Conservation (phyloP, 768 basidiomycete genomes). For the Suillus cothurnatus region DNA sequence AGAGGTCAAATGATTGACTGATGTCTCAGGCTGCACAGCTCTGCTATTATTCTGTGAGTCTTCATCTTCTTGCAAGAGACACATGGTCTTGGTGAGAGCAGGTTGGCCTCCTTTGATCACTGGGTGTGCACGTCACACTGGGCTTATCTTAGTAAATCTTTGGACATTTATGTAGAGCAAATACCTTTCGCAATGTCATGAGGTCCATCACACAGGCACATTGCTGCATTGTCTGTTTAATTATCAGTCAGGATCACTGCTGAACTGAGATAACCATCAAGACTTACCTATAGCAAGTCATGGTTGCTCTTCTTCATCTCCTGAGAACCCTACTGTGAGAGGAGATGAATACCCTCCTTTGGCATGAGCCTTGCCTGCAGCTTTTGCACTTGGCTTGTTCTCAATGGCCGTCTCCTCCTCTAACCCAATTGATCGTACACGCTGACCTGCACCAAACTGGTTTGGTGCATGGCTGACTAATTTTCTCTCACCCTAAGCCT, state of each 20-base stretch:
- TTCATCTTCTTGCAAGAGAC: background rate
- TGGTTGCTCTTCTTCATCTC: background rate
- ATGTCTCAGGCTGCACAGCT: background rate
- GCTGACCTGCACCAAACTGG: too few relatives aligned
- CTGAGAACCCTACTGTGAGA: background rate
- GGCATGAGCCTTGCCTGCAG: background rate
- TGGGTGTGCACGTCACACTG: background rate
- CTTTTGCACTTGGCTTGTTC: background rate
- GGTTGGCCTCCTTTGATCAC: background rate
- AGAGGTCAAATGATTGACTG: background rate
- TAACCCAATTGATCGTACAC: background rate
- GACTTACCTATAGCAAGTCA: background rate
- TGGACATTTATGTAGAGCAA: background rate
- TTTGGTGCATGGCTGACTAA: too few relatives aligned
- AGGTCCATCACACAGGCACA: background rate
- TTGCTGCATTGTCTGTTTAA: background rate
- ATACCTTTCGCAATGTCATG: background rate
- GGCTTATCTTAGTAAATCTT: background rate
- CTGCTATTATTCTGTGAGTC: background rate
- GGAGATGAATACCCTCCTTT: background rate
- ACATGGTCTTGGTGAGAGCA: background rate
- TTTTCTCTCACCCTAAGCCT: too few relatives aligned
- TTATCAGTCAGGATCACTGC: background rate
- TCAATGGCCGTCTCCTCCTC: background rate
- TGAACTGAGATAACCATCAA: background rate